Conservation (phyloP, 2,329 filamentous ascomycete species). For the Domatiomyces globalis region DNA sequence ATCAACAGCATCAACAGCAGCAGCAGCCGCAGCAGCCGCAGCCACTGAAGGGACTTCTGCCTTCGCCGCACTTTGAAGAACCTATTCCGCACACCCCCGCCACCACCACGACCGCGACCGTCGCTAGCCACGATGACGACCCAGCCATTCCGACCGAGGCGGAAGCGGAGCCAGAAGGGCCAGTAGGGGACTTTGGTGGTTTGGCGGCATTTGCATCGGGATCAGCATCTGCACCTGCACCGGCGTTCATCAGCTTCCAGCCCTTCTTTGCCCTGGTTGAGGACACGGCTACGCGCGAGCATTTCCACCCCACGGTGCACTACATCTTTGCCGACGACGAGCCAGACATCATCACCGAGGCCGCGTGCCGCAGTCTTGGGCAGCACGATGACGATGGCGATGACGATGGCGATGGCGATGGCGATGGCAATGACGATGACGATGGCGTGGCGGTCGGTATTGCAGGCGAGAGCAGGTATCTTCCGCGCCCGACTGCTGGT, state of each 20-base stretch:
- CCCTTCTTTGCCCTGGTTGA: slow-evolving; percentile 78
- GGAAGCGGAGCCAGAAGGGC: not conserved
- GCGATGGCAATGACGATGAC: slow-evolving; percentile 15
- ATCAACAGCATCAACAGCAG: too few relatives aligned
- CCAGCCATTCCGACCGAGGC: not conserved
- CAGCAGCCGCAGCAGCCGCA: not conserved
- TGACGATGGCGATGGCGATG: not conserved
- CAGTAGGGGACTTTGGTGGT: not conserved
- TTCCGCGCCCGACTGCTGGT: slow-evolving; percentile 34
- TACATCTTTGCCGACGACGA: slow-evolving; percentile 94
- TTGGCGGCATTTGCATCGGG: not conserved
- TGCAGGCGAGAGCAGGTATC: slow-evolving; percentile 10
- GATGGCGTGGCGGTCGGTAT: slow-evolving; percentile 11
- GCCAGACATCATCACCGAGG: slow-evolving; percentile 56
- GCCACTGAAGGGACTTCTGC: not conserved
- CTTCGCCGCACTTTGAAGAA: not conserved
- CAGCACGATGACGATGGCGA: slow-evolving; percentile 1
- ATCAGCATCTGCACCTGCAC: not conserved
- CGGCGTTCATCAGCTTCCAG: slow-evolving; percentile 37
- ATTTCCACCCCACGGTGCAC: slow-evolving; percentile 72
- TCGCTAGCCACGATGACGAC: not conserved
- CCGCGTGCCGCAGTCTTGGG: slow-evolving; percentile 43
- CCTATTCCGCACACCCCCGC: not conserved
- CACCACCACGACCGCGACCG: not conserved
- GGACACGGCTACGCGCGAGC: slow-evolving; percentile 57